These are phyloP conservation scores for Colletotrichum liriopes DNA, from an alignment of 2,329 filamentous ascomycete species.

Conservation along the genomic window DNA sequence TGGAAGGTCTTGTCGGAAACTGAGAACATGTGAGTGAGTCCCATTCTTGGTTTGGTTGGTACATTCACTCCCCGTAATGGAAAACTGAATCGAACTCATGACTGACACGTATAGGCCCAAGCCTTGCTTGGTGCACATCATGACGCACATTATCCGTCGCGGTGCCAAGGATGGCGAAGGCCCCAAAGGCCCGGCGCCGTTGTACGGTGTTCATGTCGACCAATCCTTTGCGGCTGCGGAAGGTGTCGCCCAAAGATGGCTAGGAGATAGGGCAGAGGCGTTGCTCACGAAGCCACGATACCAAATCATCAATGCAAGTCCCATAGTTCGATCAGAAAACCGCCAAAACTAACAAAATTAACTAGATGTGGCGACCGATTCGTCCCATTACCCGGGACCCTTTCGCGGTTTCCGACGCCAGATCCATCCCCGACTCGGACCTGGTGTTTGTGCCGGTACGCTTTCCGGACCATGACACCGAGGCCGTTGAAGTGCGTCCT, in stretches of 20 bases:
- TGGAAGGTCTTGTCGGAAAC: slow-evolving; percentile 39
- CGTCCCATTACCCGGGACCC: slow-evolving; percentile 63
- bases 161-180: slow-evolving; percentile 31
- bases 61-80: not conserved
- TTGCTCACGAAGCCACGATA: slow-evolving; percentile 59
- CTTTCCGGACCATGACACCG: slow-evolving; percentile 47
- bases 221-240: slow-evolving; percentile 65
- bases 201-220: slow-evolving; percentile 66
- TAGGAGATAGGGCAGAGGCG: slow-evolving; percentile 33
- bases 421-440: slow-evolving; percentile 65
- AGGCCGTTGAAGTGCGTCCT: slow-evolving; percentile 64
- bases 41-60: too few species aligned
- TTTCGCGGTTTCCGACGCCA: slow-evolving; percentile 67
- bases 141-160: slow-evolving; percentile 40
- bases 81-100: too few species aligned
- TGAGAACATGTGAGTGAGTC: slow-evolving; percentile 19
- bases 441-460: slow-evolving; percentile 57
- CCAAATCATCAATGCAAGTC: slow-evolving; percentile 72
- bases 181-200: slow-evolving; percentile 33
- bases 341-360: slow-evolving; percentile 62
- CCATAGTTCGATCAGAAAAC: slow-evolving; percentile 65
- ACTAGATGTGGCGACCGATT: slow-evolving; percentile 50
- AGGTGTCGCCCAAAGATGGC: slow-evolving; percentile 36
- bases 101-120: slow-evolving; percentile 23
- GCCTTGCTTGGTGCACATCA: slow-evolving; percentile 34